Conservation (phyloP, 352 stramenopile genomes). For the Pythium pectinolyticum region DNA sequence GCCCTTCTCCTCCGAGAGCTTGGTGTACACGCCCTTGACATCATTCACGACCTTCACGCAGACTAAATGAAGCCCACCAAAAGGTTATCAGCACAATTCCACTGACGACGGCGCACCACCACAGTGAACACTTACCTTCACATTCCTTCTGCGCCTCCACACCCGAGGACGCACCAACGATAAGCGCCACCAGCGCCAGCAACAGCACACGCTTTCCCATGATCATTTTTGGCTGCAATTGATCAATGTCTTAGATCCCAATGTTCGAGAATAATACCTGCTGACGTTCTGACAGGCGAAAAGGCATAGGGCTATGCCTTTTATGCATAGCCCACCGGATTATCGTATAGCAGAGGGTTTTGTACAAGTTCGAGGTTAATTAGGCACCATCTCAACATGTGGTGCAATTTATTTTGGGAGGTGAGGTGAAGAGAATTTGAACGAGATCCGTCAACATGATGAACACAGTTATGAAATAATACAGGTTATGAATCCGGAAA, state of each 20-base stretch:
- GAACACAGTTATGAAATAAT: slow-evolving; percentile 7
- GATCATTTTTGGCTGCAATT: slow-evolving; percentile 33
- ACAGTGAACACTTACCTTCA: slow-evolving; percentile 67
- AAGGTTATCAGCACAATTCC: no score
- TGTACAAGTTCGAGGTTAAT: no score
- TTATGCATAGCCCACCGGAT: slow-evolving; percentile 1
- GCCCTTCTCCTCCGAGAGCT: slow-evolving; percentile 67
- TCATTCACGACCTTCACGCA: slow-evolving; percentile 91
- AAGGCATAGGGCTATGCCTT: slow-evolving; percentile 6
- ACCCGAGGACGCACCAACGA: slow-evolving; percentile 35
- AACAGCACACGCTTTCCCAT: slow-evolving; percentile 57
- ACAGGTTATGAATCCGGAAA: slow-evolving; percentile 26
- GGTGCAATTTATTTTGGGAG: slow-evolving; percentile 3
- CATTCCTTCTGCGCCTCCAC: slow-evolving; percentile 79
- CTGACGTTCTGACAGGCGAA: slow-evolving; percentile 19
- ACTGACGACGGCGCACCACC: neutral
- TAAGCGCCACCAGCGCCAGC: slow-evolving; percentile 67
- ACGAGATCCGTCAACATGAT: neutral
- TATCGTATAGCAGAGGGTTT: slow-evolving; percentile 27
- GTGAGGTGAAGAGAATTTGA: neutral
- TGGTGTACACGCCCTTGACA: slow-evolving; percentile 70
- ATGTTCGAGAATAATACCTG: slow-evolving; percentile 32
- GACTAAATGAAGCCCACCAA: slow-evolving; percentile 45
- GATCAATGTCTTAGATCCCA: no score
- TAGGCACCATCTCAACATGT: neutral